Evolutionary conservation across 805 yeast species (phyloP), one percentile per base, ranked within the genome.

Genomic region (Starmerella scarabaei): DNA sequence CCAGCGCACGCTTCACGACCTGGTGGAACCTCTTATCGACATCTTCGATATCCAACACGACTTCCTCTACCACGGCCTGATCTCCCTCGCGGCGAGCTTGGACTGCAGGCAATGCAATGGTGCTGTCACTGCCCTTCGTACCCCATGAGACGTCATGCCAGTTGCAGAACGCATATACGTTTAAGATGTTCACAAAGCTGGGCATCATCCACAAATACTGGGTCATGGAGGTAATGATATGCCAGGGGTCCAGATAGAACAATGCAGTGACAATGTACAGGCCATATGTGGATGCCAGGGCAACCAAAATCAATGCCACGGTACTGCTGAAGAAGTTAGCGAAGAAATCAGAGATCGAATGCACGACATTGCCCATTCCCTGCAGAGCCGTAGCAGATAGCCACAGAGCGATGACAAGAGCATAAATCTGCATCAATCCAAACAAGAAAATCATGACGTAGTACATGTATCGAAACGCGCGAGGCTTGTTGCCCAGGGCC

Each of bases 91-190:
- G 72, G 29, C 65, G 67, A 49, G 67, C 71, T 16, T 56, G 50
- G 32, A 57, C 58, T 11, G 71, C 74, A 37, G 80, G 79, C 54
- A 75, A 64, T 30, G 69, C 72, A 27, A 61, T 66, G 4, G 74
- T 73, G 3, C 53, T 56, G 38, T 58, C 79, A 32, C 74, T 72
- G 30, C 81, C 81, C 56, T 76, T 75, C n/a, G 81, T 75, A 43
- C 81, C 81, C 81, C 81, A 75, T 2, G 81, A 75, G 35, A 75
- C 71, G 58, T 75, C 81, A 54, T 75, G 80, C 62, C 76, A 73
- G 58, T 75, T 75, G 62, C 80, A 75, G 55, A 76, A 75, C 1
- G 81, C 79, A 56, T 73, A 75, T 36, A 75, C 77, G 53, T 73
- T 75, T 52, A 76, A 61, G 30, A 76, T 72, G 43, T 61, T 61